Base-by-base conservation (phyloP, 495 filamentous ascomycete genomes). In the Daldinia vernicosa region DNA sequence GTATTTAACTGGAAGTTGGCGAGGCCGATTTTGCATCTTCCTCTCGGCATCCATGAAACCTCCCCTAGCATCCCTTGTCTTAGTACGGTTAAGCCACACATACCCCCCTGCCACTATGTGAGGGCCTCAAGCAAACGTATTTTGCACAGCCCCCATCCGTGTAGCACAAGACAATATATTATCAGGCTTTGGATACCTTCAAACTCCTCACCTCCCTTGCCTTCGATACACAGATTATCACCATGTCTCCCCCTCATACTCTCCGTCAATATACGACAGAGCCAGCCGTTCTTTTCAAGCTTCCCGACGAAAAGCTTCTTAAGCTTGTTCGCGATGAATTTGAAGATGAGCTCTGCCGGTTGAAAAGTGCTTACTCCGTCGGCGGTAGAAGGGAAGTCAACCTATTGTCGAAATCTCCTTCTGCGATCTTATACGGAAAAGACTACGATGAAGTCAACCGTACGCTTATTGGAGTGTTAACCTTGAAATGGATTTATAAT, bases 381-480 rank as follows among this genome's bases (percentile, higher is more conserved):
- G 40, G 64, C 5, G 58, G 72, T 7, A 68, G 27, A 40, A 17
- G 40, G 27, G 53, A 60, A 17, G 30, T 8, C n/a, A 51, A 52
- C 6, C 60, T 52, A 8, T 45, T 50, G 4, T 43, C 74, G 1
- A 60, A 8, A 17, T 76, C 79, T 12, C 79, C 79, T 12, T 80
- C 77, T 1, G 33, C 56, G 11, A 63, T 75, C 1, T 62, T 81
- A 4, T 81, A 64, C 17, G 69, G 64, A 0, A 12, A 67, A 5
- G 65, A 81, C 14, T 78, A 74, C 54, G 66, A 74, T 28, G 80
- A 82, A 61, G 76, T 80, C 14, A 80, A 82, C 50, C 80, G 80
- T 30, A 81, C 80, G 0, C 70, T 82, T 9, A 67, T 75, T 26
- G 75, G 78, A 5, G 54, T 80, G 4, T 40, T 79, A 30, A 66